Base-by-base conservation (phyloP, 2,329 filamentous ascomycete species). In the Myriosclerotinia curreyana region DNA sequence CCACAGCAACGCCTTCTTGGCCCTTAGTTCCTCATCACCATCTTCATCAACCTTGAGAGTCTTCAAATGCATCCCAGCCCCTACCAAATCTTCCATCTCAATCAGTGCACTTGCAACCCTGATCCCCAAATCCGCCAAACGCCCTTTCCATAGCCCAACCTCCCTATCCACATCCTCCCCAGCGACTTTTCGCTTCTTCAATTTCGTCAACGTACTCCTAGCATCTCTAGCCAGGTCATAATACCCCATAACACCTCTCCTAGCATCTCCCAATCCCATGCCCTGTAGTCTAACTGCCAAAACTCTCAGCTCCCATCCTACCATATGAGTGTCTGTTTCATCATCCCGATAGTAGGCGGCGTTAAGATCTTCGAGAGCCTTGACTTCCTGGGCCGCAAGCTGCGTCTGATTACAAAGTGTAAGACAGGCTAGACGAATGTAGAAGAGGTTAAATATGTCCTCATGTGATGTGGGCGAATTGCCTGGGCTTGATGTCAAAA, bases 171-270 rank as follows among this genome's bases (percentile, higher is more conserved):
- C 20, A 6, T 60, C 62, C 48, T n/a, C 38, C 9, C 56, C 56
- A 42, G 46, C 14, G 58, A 42, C 12, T 44, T 52, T 34, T 20
- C 62, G 58, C 61, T 76, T 74, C 15, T 74, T 77, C 0, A 84
- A 81, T 40, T 77, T 79, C 22, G 79, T 76, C 6, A 91, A 79
- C 64, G 83, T 82, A 2, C 80, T 78, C 22, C 92, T 82, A 2
- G 91, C 91, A 75, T 96, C 92, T 11, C 90, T 78, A 0, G 88
- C 92, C 2, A 98, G 82, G 67, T 96, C 92, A 74, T 96, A 96
- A 74, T 96, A 91, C 52, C 90, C 90, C 82, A 95, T 94, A 64
- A 99, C 88, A 4, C 91, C 90, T 66, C 93, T 83, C 5, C 94
- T 83, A 58, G 88, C 85, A 76, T 99, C 95, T 5, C 88, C 88